phyloP scores from a whole-genome alignment of 1,284 basidiomycete genomes.

The Boletus subluridellus region DNA sequence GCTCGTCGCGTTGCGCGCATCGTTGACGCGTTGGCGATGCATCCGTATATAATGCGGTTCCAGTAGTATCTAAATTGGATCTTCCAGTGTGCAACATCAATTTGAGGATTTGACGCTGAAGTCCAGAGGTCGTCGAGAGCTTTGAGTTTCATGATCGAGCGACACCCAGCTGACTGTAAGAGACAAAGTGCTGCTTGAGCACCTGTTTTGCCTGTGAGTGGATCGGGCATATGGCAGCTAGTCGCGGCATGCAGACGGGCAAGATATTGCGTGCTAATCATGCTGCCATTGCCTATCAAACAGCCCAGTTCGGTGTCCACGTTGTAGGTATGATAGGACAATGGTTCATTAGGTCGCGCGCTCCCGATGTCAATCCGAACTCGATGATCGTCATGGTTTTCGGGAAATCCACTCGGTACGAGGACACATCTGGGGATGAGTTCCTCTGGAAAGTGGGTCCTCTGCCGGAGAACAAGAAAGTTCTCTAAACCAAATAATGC shows the following conservation, averaged over 20 bases:
- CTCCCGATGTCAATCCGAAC: not conserved
- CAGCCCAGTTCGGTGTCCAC: too few relatives aligned
- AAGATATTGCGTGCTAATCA: too few relatives aligned
- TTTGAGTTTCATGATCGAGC: conserved; percentile 37
- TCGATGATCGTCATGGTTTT: not conserved
- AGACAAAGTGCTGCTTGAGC: conserved; percentile 42
- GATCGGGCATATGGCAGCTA: conserved; percentile 39
- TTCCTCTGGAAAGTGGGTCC: not conserved
- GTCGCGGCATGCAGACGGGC: conserved; percentile 30
- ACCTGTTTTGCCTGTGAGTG: conserved; percentile 43
- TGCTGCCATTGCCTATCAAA: too few relatives aligned
- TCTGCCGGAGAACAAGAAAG: conserved; percentile 38
- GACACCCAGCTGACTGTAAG: conserved; percentile 35
- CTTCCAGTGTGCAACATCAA: not conserved
- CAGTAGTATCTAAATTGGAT: not conserved
- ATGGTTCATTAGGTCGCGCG: too few relatives aligned
- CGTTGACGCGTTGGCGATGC: too few relatives aligned
- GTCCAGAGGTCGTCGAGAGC: too few relatives aligned
- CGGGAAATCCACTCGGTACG: conserved; percentile 35
- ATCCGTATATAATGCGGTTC: not conserved
- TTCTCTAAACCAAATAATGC: conserved; percentile 30
- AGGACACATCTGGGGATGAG: conserved; percentile 32
- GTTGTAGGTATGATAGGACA: conserved; percentile 4
- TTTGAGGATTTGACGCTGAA: not conserved
- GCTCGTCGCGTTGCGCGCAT: not conserved